These are phyloP conservation scores for Calonectria multiphialidica DNA, from an alignment of 2,329 filamentous ascomycete genomes.

Conservation along the genomic window DNA sequence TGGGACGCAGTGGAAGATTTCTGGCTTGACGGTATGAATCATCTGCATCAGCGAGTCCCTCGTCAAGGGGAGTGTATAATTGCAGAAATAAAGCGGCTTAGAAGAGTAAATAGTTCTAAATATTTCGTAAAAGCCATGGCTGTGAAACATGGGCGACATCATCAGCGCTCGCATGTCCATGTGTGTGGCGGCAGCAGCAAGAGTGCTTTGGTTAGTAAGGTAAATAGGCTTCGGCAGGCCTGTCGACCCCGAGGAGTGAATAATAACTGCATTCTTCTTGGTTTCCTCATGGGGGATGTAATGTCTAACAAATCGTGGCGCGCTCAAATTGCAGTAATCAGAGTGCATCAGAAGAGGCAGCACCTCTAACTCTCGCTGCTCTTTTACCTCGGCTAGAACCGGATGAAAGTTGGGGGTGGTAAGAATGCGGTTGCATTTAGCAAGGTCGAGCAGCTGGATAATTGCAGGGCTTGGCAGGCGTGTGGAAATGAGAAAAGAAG, in stretches of 20 bases:
- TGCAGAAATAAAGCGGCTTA: constrained; percentile 66
- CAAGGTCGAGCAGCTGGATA: constrained; percentile 27
- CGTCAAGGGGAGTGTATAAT: constrained; percentile 67
- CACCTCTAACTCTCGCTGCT: constrained; percentile 24
- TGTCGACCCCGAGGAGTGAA: constrained; percentile 64
- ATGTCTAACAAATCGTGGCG: constrained; percentile 30
- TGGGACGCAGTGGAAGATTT: constrained; percentile 72
- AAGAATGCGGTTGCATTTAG: constrained; percentile 28
- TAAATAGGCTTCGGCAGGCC: constrained; percentile 74
- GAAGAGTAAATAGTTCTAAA: constrained; percentile 64
- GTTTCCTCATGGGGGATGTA: constrained; percentile 31
- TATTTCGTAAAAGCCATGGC: constrained; percentile 67
- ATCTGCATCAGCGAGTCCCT: constrained; percentile 58
- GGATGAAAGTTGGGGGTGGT: constrained; percentile 33
- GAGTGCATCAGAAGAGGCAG: constrained; percentile 23
- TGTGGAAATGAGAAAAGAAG: constrained; percentile 38
- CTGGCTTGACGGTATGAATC: constrained; percentile 50
- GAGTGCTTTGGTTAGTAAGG: constrained; percentile 63
- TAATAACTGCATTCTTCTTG: constrained; percentile 33
- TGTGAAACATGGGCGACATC: constrained; percentile 70
- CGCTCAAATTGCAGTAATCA: constrained; percentile 22
- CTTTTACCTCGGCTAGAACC: constrained; percentile 28
- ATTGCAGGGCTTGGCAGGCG: constrained; percentile 34
- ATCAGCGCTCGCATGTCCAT: constrained; percentile 62
- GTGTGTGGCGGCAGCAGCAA: constrained; percentile 59